Base-by-base conservation (phyloP, 2,329 filamentous ascomycete genomes). In the Paraphoma sp. region DNA sequence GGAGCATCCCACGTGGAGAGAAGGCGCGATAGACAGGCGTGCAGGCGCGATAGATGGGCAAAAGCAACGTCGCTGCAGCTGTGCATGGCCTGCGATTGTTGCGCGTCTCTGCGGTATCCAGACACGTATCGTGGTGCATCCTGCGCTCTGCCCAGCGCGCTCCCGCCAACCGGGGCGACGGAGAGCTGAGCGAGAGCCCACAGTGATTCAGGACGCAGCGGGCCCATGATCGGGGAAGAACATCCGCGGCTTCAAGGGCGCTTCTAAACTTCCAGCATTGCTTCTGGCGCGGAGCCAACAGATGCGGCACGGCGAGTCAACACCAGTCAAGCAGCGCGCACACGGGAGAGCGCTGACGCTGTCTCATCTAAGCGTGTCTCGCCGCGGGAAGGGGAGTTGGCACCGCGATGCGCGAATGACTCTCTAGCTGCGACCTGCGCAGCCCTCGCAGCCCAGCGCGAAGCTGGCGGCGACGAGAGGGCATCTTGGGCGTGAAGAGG, bases 201-300 rank as follows among this genome's bases (percentile, higher is more conserved):
- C 56, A 56, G 46, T 60, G 58, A 61, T 61, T 64, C 58, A 59
- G 61, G 56, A 53, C 51, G 62, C 61, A 55, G 65, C 66, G 69
- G 70, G 60, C 65, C 66, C 66, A 62, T 36, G 33, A 36, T 62
- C 71, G 71, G 71, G 71, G 73, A 72, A 74, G 52, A 56, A 57
- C 60, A 63, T 55, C 71, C 71, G 72, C 68, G 60, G 61, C 58
- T 57, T 56, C 62, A 56, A 63, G 58, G 64, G 63, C 65, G 60
- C 48, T 53, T 54, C 54, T 50, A 58, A 59, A 49, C 64, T 65
- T 66, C 61, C 65, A 23, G 23, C 23, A 56, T 59, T 64, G 65
- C 64, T 73, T 72, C 70, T 72, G 67, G 62, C 60, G 70, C 57
- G 51, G 54, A 57, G 56, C 64, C 62, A 67, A 53, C 53, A 60